Conservation (phyloP, 2,329 filamentous ascomycete genomes). For the Fusarium transvaalense region DNA sequence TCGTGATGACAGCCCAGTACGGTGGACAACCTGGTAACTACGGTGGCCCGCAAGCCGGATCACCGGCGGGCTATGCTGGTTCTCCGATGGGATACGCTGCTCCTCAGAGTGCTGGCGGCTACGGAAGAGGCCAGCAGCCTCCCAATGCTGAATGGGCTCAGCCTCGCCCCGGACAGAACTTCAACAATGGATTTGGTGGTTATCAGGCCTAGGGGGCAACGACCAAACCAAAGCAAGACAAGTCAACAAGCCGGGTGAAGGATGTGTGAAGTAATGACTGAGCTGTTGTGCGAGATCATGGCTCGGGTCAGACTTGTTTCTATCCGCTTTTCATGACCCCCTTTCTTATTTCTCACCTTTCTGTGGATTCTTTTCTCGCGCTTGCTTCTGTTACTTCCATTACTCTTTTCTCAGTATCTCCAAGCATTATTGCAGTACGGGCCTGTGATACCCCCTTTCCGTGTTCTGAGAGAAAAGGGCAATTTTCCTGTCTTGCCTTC, state of each 20-base stretch:
- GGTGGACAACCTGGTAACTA: constrained; percentile 77
- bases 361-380: constrained; percentile 40
- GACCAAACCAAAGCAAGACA: constrained; percentile 42
- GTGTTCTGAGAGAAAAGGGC: constrained; percentile 32
- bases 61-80: constrained; percentile 72
- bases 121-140: constrained; percentile 78
- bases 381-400: constrained; percentile 44
- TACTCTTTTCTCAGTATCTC: constrained; percentile 43
- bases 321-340: constrained; percentile 43
- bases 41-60: constrained; percentile 70
- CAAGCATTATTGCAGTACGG: constrained; percentile 38
- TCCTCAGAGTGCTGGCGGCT: constrained; percentile 83
- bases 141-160: constrained; percentile 69
- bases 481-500: constrained; percentile 49
- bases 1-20: constrained; percentile 60
- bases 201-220: constrained; percentile 68
- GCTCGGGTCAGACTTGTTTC: constrained; percentile 29
- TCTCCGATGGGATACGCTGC: constrained; percentile 79
- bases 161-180: constrained; percentile 66
- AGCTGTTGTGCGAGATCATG: constrained; percentile 41
- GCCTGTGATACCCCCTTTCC: constrained; percentile 38
- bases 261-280: constrained; percentile 40
- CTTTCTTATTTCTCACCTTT: constrained; percentile 44
- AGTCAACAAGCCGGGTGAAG: constrained; percentile 39
- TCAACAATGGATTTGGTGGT: constrained; percentile 70